These are phyloP conservation scores for Actinidia polygama DNA, from an alignment of 179 eudicot genomes.

Conservation along the genomic window DNA sequence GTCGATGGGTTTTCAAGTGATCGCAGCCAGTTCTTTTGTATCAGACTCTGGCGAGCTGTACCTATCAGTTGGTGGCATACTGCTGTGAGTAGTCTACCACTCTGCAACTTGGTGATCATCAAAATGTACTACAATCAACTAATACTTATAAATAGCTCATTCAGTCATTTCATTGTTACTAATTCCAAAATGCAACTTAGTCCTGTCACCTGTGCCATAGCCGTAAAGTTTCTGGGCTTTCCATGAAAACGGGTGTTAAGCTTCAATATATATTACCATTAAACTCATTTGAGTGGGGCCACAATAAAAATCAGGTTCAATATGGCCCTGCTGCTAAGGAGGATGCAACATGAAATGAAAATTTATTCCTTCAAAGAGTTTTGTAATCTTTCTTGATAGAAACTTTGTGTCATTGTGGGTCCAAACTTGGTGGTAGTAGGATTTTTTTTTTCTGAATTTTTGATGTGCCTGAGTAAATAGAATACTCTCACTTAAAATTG, in stretches of 20 bases:
- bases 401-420: neutral
- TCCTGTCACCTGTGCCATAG: neutral
- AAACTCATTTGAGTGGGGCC: too few relatives aligned
- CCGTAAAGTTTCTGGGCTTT: neutral
- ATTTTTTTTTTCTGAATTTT: too few relatives aligned
- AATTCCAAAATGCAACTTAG: neutral
- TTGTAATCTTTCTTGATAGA: neutral
- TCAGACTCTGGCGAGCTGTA: slow-evolving; percentile 48
- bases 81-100: slow-evolving; percentile 61
- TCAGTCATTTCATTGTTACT: neutral
- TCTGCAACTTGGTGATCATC: slow-evolving; percentile 15
- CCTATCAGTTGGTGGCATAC: slow-evolving; percentile 86
- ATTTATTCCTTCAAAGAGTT: too few relatives aligned
- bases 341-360: too few relatives aligned
- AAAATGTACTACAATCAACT: neutral
- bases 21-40: slow-evolving; percentile 64
- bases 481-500: too few relatives aligned
- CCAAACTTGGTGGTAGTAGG: neutral
- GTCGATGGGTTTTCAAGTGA: slow-evolving; percentile 67
- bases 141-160: neutral
- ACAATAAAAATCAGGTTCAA: too few relatives aligned
- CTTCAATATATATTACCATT: too few relatives aligned
- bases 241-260: too few relatives aligned
- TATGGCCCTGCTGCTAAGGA: too few relatives aligned
- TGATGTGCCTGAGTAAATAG: too few relatives aligned